A percentile compares a stretch with the other conserved stretches of the same genome.
phyloP scores from a whole-genome alignment of 208 protist species.

The Trypanosoma grayi region DNA sequence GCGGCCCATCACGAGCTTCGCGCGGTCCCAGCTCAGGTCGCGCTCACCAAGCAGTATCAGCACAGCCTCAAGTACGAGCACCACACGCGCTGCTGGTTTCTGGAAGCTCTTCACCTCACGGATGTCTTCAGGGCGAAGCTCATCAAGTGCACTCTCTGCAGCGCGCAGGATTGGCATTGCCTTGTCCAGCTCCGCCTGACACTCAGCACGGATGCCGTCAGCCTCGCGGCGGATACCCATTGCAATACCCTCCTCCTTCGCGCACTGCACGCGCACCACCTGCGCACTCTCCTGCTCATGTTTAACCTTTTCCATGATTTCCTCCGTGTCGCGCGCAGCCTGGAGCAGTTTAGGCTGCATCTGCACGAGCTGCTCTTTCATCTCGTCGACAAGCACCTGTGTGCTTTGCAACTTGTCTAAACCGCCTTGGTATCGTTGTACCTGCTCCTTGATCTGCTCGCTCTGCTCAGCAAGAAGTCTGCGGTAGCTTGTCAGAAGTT shows the following conservation, averaged over 20 bases:
- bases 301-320: conserved; percentile 91
- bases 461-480: conserved; percentile 87
- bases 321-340: conserved; percentile 92
- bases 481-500: conserved; percentile 91
- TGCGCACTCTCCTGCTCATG: conserved; percentile 88
- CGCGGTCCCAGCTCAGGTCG: conserved; percentile 91
- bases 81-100: conserved; percentile 89
- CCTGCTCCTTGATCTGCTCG: conserved; percentile 54
- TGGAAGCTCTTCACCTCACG: conserved; percentile 92
- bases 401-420: conserved; percentile 93
- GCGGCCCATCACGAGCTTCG: conserved; percentile 91
- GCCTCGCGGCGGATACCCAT: conserved; percentile 87
- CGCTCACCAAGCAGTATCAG: conserved; percentile 91
- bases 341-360: conserved; percentile 95
- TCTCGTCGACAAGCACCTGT: conserved; percentile 91
- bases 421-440: conserved; percentile 89
- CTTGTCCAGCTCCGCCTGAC: conserved; percentile 93
- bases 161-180: conserved; percentile 92
- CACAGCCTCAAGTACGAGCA: conserved; percentile 93
- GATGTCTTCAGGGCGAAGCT: conserved; percentile 92
- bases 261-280: conserved; percentile 79
- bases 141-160: conserved; percentile 92
- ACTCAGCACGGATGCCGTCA: conserved; percentile 89
- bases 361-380: conserved; percentile 94
- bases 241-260: conserved; percentile 86